Base-by-base conservation (phyloP, 345 rosid genomes). In the Firmiana major region DNA sequence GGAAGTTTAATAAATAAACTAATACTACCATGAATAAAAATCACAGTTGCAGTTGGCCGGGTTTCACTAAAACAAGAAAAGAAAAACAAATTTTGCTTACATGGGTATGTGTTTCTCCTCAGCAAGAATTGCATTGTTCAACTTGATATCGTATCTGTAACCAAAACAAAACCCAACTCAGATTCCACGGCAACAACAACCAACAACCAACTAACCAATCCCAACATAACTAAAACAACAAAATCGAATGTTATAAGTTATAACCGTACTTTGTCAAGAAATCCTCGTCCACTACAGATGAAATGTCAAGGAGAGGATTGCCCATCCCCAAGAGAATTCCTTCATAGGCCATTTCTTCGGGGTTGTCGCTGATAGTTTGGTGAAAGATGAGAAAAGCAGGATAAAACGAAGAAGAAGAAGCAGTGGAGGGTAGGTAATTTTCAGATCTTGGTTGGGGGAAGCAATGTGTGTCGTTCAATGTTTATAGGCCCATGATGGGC, bases 241-340 rank as follows among this genome's bases (percentile, higher is more conserved):
- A 48, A 48, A 62, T 42, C 13, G 6, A 67, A 46, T 21, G n/a
- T n/a, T n/a, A n/a, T n/a, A n/a, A n/a, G 85, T 64, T 75, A 26
- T 40, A 64, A 53, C 62, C 87, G 79, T 66, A 91, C 98, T 87
- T 94, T 13, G 81, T 34, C 86, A 97, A 83, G 90, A 97, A 97
- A 2, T 85, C 91, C 10, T 92, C 92, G 81, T 94, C 96, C 48
- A 97, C 99, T 54, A 91, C 96, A 54, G 97, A 88, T 6, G 96
- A 91, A 83, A 94, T 89, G 92, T 97, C 99, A 68, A 97, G 93
- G 58, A 97, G 98, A n/a, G 98, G 99, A 73, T 94, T 97, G 16
- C 99, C 98, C 97, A 97, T 94, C 4, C 99, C 98, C 78, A 97
- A 15, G 4, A 96, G 82, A 75, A 92, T 79, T 19, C 94, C 87